phyloP scores from a whole-genome alignment of 495 filamentous ascomycete genomes.

The Tuber microsphaerosporum region DNA sequence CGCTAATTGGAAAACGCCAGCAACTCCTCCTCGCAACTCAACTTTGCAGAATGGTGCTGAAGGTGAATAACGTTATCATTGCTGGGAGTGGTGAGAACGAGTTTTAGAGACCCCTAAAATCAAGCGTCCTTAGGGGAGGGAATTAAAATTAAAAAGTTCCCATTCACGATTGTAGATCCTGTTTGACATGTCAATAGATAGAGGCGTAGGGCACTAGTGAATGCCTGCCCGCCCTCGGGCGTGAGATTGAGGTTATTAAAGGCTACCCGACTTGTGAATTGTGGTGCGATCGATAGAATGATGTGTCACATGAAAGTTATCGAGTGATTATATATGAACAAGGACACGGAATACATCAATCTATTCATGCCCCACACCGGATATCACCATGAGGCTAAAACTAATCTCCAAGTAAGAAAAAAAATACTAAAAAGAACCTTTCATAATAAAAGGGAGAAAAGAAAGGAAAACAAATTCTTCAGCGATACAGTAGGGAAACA shows the following conservation, averaged over 20 bases:
- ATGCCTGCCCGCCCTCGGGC: not conserved
- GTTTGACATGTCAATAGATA: not conserved
- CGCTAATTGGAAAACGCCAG: constrained; percentile 93
- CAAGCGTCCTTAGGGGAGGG: not conserved
- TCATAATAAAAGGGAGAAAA: not conserved
- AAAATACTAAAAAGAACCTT: not conserved
- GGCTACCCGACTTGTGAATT: not conserved
- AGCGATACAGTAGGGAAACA: not conserved
- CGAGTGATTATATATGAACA: not conserved
- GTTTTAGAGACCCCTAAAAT: constrained; percentile 53
- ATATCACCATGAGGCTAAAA: not conserved
- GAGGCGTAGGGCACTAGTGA: not conserved
- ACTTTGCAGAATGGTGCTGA: constrained; percentile 97
- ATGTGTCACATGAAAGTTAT: not conserved
- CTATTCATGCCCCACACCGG: not conserved
- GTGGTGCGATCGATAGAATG: not conserved
- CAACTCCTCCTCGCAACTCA: constrained; percentile 94
- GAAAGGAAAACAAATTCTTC: not conserved
- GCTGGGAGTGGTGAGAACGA: constrained; percentile 86
- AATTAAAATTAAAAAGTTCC: not conserved
- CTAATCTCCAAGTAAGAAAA: not conserved
- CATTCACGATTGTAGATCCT: not conserved
- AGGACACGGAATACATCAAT: not conserved
- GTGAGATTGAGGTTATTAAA: not conserved
- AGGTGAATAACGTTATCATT: constrained; percentile 96